A percentile compares a stretch with the other conserved stretches of the same genome.
Conservation (phyloP, 1,139 yeast species). For the Lodderomyces metapsilosis region DNA sequence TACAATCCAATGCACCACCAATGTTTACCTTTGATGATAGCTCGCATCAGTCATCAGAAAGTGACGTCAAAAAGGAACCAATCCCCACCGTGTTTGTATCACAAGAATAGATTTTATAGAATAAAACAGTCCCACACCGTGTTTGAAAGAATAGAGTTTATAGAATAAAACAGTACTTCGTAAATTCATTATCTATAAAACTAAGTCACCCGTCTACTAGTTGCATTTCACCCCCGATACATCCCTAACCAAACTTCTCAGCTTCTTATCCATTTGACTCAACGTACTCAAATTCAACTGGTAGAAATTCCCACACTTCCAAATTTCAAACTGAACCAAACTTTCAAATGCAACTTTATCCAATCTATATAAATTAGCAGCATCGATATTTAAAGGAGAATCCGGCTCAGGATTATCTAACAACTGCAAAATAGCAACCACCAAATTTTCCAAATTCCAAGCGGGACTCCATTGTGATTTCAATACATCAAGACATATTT, state of each 20-base stretch:
- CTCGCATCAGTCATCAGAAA: too few species aligned
- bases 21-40: constrained; percentile 9
- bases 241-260: neutral
- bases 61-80: too few species aligned
- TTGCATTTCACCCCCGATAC: neutral
- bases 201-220: neutral
- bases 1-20: constrained; percentile 7
- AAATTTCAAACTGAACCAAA: constrained; percentile 60
- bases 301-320: constrained; percentile 20
- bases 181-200: neutral
- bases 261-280: neutral
- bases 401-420: constrained; percentile 80
- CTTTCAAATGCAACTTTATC: constrained; percentile 58
- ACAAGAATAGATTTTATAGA: neutral
- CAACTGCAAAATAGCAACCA: constrained; percentile 68
- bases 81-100: constrained; percentile 2
- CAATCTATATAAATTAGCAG: constrained; percentile 69
- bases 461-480: constrained; percentile 84
- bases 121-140: neutral
- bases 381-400: constrained; percentile 81
- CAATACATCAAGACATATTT: constrained; percentile 80
- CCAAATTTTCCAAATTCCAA: constrained; percentile 72
- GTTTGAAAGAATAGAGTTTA: neutral
- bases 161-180: too few species aligned
- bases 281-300: constrained; percentile 1